Conservation (phyloP, 345 rosid species). For the Corchorus olitorius region DNA sequence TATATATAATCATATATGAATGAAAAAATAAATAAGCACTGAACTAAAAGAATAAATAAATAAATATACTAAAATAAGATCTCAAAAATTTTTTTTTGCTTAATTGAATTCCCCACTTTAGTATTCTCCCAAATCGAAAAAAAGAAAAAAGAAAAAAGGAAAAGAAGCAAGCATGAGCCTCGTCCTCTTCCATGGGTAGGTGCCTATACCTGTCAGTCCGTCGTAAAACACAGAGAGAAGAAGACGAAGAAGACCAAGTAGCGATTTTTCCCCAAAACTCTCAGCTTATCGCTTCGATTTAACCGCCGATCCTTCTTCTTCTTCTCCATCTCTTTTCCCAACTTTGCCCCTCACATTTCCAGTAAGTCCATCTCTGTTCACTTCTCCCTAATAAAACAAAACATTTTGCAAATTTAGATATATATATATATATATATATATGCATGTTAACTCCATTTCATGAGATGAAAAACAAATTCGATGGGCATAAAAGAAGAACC, state of each 20-base stretch:
- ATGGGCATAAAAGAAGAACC: conserved; percentile 82
- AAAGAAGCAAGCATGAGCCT: not conserved
- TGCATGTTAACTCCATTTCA: conserved; percentile 40
- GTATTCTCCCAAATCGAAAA: not conserved
- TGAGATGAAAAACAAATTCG: conserved; percentile 30
- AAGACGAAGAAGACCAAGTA: not conserved
- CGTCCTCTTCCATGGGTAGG: conserved; percentile 19
- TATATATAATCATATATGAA: no score
- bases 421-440: conserved; percentile 25
- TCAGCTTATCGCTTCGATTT: conserved; percentile 36
- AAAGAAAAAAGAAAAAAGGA: no score
- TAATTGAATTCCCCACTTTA: no score
- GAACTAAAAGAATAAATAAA: no score
- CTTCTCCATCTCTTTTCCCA: conserved; percentile 18
- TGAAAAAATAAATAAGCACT: no score
- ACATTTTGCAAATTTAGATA: not conserved
- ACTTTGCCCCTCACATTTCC: conserved; percentile 26
- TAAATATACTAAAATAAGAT: no score
- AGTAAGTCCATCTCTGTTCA: conserved; percentile 28
- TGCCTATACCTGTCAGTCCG: conserved; percentile 12
- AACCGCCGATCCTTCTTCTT: conserved; percentile 41
- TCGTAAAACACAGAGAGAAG: not conserved
- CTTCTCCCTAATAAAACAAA: not conserved
- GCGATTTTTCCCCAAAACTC: not conserved
- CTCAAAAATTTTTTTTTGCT: no score